Conservation (phyloP, 176 grass and related monocot species). For the Aegilops sharonensis region DNA sequence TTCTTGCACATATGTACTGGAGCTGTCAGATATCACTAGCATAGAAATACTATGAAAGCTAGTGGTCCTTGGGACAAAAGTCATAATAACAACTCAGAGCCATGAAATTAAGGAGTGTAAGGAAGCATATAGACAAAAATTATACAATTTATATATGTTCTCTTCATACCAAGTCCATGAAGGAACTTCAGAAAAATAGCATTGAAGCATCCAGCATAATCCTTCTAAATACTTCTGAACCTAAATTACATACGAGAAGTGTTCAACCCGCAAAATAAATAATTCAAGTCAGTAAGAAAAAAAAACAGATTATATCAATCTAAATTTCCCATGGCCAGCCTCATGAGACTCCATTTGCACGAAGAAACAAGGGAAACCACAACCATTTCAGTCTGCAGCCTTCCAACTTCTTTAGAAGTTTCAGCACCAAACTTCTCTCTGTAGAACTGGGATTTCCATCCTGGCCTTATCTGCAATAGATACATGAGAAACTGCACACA, state of each 20-base stretch:
- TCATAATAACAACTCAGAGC: background rate
- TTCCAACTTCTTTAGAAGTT: slow-evolving; percentile 30
- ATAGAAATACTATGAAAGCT: background rate
- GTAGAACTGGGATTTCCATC: slow-evolving; percentile 59
- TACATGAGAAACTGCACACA: background rate
- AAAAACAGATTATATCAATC: background rate
- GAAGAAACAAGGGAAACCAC: slow-evolving; percentile 25
- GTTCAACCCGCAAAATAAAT: background rate
- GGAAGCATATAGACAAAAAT: background rate
- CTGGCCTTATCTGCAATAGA: slow-evolving; percentile 34
- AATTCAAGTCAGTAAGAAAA: background rate
- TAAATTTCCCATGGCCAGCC: background rate
- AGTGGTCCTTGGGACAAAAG: background rate
- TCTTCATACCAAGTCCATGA: slow-evolving; percentile 64
- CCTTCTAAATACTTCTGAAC: slow-evolving; percentile 65
- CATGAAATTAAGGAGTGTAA: background rate
- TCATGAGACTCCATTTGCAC: slow-evolving; percentile 4
- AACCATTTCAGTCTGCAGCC: slow-evolving; percentile 38
- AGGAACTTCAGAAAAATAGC: slow-evolving; percentile 51
- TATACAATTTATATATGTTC: background rate
- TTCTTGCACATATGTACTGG: background rate
- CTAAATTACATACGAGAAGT: slow-evolving; percentile 9
- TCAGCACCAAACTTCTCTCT: slow-evolving; percentile 42
- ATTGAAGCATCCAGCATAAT: slow-evolving; percentile 55
- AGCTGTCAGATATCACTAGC: background rate